Conservation (phyloP, 2,329 filamentous ascomycete species). For the Colletotrichum musae region DNA sequence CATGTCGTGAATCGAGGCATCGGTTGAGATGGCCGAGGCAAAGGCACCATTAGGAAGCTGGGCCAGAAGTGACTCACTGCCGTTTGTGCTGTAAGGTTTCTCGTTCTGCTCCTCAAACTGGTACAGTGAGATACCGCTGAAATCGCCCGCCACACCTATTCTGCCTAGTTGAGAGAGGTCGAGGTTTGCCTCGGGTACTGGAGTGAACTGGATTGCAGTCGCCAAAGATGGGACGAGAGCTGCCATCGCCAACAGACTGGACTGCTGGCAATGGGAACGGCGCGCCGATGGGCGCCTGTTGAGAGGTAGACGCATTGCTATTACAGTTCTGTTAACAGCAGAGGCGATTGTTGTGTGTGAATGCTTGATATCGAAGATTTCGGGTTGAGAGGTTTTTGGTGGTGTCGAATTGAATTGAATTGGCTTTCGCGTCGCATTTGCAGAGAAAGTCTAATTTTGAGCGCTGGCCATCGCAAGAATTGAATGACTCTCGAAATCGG, state of each 20-base stretch:
- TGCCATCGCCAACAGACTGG: slow-evolving; percentile 57
- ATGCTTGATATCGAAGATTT: slow-evolving; percentile 28
- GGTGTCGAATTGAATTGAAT: slow-evolving; percentile 5
- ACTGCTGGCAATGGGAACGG: slow-evolving; percentile 50
- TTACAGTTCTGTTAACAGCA: slow-evolving; percentile 6
- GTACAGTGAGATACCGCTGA: slow-evolving; percentile 92
- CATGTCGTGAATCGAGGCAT: slow-evolving; percentile 90
- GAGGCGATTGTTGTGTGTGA: slow-evolving; percentile 6
- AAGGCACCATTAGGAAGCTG: slow-evolving; percentile 90
- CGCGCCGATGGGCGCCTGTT: slow-evolving; percentile 59
- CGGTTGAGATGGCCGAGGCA: slow-evolving; percentile 79
- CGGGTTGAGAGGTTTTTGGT: slow-evolving; percentile 11
- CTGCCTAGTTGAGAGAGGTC: slow-evolving; percentile 84
- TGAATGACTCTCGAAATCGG: slow-evolving; percentile 11
- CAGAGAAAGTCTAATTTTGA: slow-evolving; percentile 31
- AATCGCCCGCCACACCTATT: slow-evolving; percentile 90
- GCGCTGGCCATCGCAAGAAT: slow-evolving; percentile 28
- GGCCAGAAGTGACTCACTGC: slow-evolving; percentile 84
- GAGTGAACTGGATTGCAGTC: slow-evolving; percentile 70
- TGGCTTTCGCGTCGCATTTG: slow-evolving; percentile 36
- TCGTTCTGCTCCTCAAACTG: slow-evolving; percentile 86
- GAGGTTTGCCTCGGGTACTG: slow-evolving; percentile 79
- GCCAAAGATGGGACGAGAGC: slow-evolving; percentile 59
- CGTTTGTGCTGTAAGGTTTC: slow-evolving; percentile 77
- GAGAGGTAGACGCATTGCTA: slow-evolving; percentile 64